Conservation (phyloP, 2,329 filamentous ascomycete species). For the Fusarium praegraminearum region DNA sequence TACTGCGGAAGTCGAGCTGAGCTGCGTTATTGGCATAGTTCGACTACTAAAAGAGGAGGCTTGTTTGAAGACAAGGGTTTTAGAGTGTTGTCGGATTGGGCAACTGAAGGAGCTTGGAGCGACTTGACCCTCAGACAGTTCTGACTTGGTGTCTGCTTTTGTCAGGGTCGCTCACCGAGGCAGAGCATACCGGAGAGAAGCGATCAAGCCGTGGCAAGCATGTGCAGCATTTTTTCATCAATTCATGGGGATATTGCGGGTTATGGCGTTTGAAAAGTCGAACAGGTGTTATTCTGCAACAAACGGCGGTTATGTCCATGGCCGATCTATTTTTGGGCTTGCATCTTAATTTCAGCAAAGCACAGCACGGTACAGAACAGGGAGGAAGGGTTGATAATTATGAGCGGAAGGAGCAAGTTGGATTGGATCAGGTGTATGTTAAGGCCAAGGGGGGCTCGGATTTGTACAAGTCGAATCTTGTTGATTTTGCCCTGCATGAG, state of each 20-base stretch:
- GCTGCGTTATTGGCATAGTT: conserved; percentile 26
- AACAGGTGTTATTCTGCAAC: conserved; percentile 39
- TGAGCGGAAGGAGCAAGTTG: conserved; percentile 7
- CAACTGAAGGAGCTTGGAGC: conserved; percentile 15
- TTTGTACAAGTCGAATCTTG: conserved; percentile 19
- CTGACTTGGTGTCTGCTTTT: conserved; percentile 20
- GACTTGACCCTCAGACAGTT: conserved; percentile 4
- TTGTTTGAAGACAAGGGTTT: conserved; percentile 38
- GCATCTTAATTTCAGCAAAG: conserved; percentile 38
- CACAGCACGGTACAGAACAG: conserved; percentile 4
- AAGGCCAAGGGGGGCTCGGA: conserved; percentile 4
- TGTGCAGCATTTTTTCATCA: conserved; percentile 41
- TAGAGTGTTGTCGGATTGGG: conserved; percentile 18
- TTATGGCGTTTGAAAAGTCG: conserved; percentile 44
- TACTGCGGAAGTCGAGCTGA: conserved; percentile 32
- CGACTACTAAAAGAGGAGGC: conserved; percentile 31
- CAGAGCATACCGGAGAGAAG: conserved; percentile 11
- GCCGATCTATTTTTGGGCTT: conserved; percentile 30
- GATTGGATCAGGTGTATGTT: conserved; percentile 16
- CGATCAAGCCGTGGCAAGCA: conserved; percentile 20
- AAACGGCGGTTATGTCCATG: conserved; percentile 29
- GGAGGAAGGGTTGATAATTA: conserved; percentile 25
- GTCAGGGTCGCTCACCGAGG: conserved; percentile 1
- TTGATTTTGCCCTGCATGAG: conserved; percentile 14
- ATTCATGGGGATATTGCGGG: conserved; percentile 38